Conservation (phyloP, 768 basidiomycete genomes). For the Serendipita sp. region DNA sequence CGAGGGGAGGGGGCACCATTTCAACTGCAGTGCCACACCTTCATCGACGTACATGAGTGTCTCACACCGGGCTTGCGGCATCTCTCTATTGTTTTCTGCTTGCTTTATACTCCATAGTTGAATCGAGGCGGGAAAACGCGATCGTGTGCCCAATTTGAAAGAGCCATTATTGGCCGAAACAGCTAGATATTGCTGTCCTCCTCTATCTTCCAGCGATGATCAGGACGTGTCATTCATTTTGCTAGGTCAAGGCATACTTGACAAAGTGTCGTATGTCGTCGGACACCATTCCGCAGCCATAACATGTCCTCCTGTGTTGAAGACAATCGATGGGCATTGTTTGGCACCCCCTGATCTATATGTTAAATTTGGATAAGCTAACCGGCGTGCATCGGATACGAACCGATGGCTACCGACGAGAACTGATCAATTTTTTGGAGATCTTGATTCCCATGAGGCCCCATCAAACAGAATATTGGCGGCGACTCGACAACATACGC, state of each 20-base stretch:
- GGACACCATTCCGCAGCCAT: conserved; percentile 95
- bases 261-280: conserved; percentile 40
- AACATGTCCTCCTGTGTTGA: conserved; percentile 81
- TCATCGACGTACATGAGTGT: conserved; percentile 73
- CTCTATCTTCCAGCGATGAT: conserved; percentile 27
- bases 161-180: conserved; percentile 47
- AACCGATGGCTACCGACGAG: not conserved
- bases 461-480: not conserved
- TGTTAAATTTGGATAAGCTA: conserved; percentile 33
- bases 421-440: not conserved
- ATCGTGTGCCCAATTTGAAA: conserved; percentile 34
- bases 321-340: conserved; percentile 55
- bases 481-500: not conserved
- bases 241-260: conserved; percentile 27
- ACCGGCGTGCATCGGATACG: conserved; percentile 28
- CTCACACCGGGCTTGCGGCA: conserved; percentile 47
- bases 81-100: not conserved
- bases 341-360: conserved; percentile 24
- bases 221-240: too few relatives aligned
- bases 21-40: conserved; percentile 64
- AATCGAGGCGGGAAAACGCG: conserved; percentile 50
- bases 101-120: conserved; percentile 60
- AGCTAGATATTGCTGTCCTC: conserved; percentile 66
- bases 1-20: conserved; percentile 87
- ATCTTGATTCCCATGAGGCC: not conserved